Conservation (phyloP, 768 basidiomycete genomes). For the Calocybe indica region DNA sequence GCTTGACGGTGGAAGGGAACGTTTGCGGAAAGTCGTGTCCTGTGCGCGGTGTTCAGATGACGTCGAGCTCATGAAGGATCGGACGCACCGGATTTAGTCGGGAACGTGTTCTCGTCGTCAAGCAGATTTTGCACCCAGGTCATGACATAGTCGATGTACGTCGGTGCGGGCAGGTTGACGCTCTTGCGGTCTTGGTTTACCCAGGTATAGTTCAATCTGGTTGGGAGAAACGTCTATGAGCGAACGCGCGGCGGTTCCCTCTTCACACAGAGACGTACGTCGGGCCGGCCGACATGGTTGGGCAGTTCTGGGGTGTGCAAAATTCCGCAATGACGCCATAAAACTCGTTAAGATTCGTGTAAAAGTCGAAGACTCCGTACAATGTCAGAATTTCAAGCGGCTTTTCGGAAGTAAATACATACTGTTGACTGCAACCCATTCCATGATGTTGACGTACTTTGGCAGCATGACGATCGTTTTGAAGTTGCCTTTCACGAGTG, state of each 20-base stretch:
- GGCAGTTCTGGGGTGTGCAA: conserved; percentile 86
- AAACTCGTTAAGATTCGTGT: conserved; percentile 94
- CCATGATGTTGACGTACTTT: conserved; percentile 97
- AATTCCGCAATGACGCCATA: conserved; percentile 94
- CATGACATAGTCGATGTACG: conserved; percentile 99
- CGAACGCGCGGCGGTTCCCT: background rate
- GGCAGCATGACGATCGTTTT: conserved; percentile 95
- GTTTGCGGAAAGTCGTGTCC: conserved; percentile 85
- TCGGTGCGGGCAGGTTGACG: conserved; percentile 88
- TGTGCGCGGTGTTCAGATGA: conserved; percentile 18
- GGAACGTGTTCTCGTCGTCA: conserved; percentile 89
- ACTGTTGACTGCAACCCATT: conserved; percentile 87
- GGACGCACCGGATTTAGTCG: conserved; percentile 86
- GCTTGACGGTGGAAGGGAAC: conserved; percentile 89
- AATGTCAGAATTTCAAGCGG: background rate
- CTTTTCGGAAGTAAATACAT: conserved; percentile 21
- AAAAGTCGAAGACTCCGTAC: conserved; percentile 88
- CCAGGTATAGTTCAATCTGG: conserved; percentile 96
- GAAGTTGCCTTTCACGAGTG: conserved; percentile 95
- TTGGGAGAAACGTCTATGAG: conserved; percentile 1
- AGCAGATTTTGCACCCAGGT: conserved; percentile 96
- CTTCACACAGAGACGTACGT: conserved; percentile 47
- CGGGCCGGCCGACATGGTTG: conserved; percentile 88
- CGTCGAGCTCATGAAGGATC: background rate
- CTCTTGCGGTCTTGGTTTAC: conserved; percentile 92